Conservation (phyloP, 1,284 basidiomycete species). For the Ganoderma sinense region DNA sequence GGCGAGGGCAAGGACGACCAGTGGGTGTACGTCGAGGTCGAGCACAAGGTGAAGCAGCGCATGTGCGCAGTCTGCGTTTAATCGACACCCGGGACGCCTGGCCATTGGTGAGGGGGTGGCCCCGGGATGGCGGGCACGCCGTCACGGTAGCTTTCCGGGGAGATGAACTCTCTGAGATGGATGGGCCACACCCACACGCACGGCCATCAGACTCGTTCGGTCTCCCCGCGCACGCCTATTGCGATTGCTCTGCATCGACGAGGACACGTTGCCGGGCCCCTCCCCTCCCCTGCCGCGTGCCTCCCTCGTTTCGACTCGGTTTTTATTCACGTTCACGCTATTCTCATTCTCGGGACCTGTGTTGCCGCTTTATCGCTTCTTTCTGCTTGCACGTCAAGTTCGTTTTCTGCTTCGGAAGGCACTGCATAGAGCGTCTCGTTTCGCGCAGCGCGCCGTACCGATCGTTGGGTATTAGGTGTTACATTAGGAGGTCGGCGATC, state of each 20-base stretch:
- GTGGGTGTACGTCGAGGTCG: slow-evolving; percentile 53
- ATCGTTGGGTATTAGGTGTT: background rate
- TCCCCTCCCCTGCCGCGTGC: background rate
- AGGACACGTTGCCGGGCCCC: background rate
- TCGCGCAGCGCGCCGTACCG: slow-evolving; percentile 2
- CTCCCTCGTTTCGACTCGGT: background rate
- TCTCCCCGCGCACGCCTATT: background rate
- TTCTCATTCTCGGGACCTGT: background rate
- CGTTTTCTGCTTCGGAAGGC: background rate
- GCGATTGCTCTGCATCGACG: background rate
- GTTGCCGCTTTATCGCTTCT: background rate
- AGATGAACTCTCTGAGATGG: background rate
- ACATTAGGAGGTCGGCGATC: slow-evolving; percentile 26
- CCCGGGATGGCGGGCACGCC: background rate
- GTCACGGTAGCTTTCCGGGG: background rate
- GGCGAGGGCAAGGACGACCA: slow-evolving; percentile 38
- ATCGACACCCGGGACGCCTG: background rate
- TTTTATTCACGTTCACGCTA: background rate
- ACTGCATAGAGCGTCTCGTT: slow-evolving; percentile 1
- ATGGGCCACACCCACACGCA: background rate
- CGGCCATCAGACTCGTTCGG: background rate
- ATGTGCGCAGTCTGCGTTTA: slow-evolving; percentile 30
- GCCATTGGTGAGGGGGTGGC: background rate
- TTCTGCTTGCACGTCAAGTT: background rate
- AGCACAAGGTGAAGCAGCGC: slow-evolving; percentile 45